Percentiles rank a stretch among this genome's conserved stretches.
These are phyloP conservation scores for Tremellales sp. DNA, from an alignment of 1,284 basidiomycete species.

Conservation along the genomic window DNA sequence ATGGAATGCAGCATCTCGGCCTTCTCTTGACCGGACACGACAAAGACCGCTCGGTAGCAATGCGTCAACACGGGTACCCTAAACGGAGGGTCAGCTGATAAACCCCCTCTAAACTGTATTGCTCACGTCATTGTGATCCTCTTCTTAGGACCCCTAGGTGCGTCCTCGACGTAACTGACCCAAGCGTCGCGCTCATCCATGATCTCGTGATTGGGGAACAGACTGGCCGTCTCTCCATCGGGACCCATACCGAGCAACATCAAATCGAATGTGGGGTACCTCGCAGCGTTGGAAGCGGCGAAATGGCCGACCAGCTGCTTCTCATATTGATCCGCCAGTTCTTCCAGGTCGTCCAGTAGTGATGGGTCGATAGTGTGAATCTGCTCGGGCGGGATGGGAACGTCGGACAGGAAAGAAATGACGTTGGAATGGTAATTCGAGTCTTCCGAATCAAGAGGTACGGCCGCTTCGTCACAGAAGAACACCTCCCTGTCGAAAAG, in stretches of 20 bases:
- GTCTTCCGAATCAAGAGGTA: constrained; percentile 87
- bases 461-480: constrained; percentile 95
- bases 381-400: constrained; percentile 66
- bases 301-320: constrained; percentile 88
- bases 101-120: constrained; percentile 1
- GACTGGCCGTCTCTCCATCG: constrained; percentile 93
- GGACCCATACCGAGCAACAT: constrained; percentile 90
- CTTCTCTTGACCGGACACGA: constrained; percentile 80
- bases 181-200: constrained; percentile 82
- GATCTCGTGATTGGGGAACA: constrained; percentile 90
- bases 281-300: constrained; percentile 79
- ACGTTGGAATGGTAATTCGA: constrained; percentile 85
- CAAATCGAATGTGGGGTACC: constrained; percentile 92
- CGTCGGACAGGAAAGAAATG: constrained; percentile 76
- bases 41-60: constrained; percentile 82
- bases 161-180: constrained; percentile 91
- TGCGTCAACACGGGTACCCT: constrained; percentile 80
- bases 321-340: constrained; percentile 88
- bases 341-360: constrained; percentile 67
- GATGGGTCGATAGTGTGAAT: constrained; percentile 83
- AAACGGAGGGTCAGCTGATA: neutral
- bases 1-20: constrained; percentile 70
- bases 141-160: constrained; percentile 85
- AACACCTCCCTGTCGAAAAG: constrained; percentile 90
- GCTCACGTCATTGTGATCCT: constrained; percentile 81